These are phyloP conservation scores for Linnemannia zychae DNA, from an alignment of 192 early-diverging fungal species.

Conservation along the genomic window DNA sequence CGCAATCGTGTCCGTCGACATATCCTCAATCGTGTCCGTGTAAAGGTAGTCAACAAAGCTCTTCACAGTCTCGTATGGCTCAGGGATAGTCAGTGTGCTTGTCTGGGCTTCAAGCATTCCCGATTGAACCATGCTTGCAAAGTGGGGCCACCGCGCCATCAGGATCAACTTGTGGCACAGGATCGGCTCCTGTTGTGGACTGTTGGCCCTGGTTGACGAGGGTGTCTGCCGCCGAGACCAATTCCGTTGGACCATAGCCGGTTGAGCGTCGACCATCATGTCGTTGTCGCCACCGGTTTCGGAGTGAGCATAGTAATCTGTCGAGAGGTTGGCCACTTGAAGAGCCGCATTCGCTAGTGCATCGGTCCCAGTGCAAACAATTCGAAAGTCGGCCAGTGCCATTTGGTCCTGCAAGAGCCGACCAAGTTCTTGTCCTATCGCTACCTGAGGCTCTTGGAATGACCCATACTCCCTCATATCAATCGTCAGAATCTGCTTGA, in stretches of 20 bases:
- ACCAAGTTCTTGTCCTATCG: conserved; percentile 64
- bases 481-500: conserved; percentile 63
- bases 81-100: conserved; percentile 62
- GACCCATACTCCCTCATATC: conserved; percentile 72
- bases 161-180: conserved; percentile 71
- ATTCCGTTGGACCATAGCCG: conserved; percentile 20
- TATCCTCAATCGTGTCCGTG: conserved; percentile 64
- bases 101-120: conserved; percentile 68
- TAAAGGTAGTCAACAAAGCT: conserved; percentile 72
- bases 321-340: conserved; percentile 4
- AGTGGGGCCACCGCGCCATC: conserved; percentile 75
- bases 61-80: conserved; percentile 62
- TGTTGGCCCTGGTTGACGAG: conserved; percentile 54
- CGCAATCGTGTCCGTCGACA: conserved; percentile 55
- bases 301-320: conserved; percentile 24
- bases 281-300: conserved; percentile 44
- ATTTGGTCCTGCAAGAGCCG: conserved; percentile 60
- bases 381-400: conserved; percentile 54
- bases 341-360: conserved; percentile 20
- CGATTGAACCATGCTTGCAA: conserved; percentile 64
- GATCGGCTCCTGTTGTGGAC: conserved; percentile 59
- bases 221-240: conserved; percentile 31
- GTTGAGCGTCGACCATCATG: conserved; percentile 46
- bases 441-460: conserved; percentile 61
- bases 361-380: conserved; percentile 44